Evolutionary conservation across 768 basidiomycete species (phyloP).

Genomic region (Naganishia randhawae): DNA sequence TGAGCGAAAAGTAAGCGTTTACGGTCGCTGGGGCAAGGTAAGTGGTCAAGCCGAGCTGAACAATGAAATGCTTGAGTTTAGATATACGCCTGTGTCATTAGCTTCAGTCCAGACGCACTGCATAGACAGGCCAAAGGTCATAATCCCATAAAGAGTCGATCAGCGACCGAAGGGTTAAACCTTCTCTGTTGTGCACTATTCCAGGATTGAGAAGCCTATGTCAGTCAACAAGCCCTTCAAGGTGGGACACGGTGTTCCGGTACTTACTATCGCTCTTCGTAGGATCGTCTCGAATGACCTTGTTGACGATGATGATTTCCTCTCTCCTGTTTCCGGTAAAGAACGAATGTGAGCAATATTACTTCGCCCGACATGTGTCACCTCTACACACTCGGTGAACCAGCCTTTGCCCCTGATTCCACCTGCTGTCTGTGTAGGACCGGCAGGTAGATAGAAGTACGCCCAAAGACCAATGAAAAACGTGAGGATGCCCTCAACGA

Average conservation of each 20-base stretch:
- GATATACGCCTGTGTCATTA: background rate
- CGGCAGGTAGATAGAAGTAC: constrained; percentile 62
- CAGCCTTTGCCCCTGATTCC: constrained; percentile 62
- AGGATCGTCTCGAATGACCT: constrained; percentile 65
- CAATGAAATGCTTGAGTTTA: background rate
- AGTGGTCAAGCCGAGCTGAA: constrained; percentile 32
- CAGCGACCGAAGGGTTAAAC: constrained; percentile 57
- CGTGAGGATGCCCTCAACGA: constrained; percentile 54
- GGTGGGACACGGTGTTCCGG: background rate
- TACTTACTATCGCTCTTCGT: constrained; percentile 56
- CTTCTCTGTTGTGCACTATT: constrained; percentile 66
- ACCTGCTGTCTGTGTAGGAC: constrained; percentile 64
- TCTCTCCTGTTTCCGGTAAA: constrained; percentile 54
- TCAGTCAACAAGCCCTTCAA: background rate
- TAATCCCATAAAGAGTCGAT: constrained; percentile 60
- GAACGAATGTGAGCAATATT: background rate
- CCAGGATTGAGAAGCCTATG: constrained; percentile 47
- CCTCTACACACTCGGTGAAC: constrained; percentile 59
- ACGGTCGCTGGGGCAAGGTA: constrained; percentile 62
- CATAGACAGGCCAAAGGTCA: constrained; percentile 65
- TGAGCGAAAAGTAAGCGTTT: constrained; percentile 63
- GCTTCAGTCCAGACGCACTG: constrained; percentile 52
- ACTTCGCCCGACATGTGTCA: background rate
- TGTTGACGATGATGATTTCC: constrained; percentile 64
- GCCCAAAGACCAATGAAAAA: constrained; percentile 57